Percentiles rank a stretch among this genome's conserved stretches.
Conservation (phyloP, 1,284 basidiomycete species). For the Stereum hirsutum region DNA sequence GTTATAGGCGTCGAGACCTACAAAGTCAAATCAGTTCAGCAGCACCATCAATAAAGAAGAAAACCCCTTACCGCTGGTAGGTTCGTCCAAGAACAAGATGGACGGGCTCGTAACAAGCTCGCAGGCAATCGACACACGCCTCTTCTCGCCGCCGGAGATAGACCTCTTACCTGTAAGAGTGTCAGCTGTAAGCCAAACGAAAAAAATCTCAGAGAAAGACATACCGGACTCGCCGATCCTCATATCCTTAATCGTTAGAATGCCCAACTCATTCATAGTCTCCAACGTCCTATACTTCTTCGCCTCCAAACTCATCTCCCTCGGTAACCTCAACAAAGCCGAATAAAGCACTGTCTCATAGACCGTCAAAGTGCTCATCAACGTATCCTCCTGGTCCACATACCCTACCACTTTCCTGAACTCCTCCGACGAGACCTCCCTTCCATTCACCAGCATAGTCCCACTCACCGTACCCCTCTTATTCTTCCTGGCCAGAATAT, state of each 20-base stretch:
- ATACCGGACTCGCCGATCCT: constrained; percentile 81
- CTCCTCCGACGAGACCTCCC: constrained; percentile 63
- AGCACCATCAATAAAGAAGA: not conserved
- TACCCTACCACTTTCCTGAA: constrained; percentile 88
- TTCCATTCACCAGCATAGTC: constrained; percentile 79
- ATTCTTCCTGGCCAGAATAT: constrained; percentile 86
- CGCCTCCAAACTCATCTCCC: constrained; percentile 91
- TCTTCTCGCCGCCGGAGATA: constrained; percentile 94
- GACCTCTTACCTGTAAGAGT: constrained; percentile 54
- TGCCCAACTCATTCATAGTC: constrained; percentile 94
- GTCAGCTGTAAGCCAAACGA: not conserved
- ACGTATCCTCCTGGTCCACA: constrained; percentile 96
- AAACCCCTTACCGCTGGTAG: constrained; percentile 70
- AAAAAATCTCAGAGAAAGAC: constrained; percentile 15
- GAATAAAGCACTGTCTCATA: constrained; percentile 97
- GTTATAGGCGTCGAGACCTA: constrained; percentile 90
- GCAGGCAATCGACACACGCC: constrained; percentile 95
- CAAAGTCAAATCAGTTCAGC: constrained; percentile 1
- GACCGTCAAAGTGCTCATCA: constrained; percentile 94
- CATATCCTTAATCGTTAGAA: constrained; percentile 84
- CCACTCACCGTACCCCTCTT: constrained; percentile 79
- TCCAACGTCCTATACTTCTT: constrained; percentile 93
- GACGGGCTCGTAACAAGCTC: constrained; percentile 95
- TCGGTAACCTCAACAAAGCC: constrained; percentile 80
- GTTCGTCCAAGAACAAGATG: constrained; percentile 94